A percentile compares a stretch with the other conserved stretches of the same genome.
Evolutionary conservation across 805 yeast genomes (phyloP).

Genomic region (Middelhovenomyces tepae): DNA sequence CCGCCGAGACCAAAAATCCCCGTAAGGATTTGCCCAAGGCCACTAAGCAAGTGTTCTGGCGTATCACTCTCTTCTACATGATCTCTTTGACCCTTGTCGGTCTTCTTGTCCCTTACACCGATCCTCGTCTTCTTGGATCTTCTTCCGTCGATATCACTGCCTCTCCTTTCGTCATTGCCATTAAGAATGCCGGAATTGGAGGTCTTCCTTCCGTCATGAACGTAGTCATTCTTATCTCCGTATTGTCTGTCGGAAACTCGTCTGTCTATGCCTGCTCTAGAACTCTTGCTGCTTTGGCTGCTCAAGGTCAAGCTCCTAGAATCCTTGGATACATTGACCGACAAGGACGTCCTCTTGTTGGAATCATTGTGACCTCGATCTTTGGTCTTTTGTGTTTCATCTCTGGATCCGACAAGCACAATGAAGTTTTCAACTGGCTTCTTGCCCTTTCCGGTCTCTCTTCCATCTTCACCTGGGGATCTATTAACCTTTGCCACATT

Average conservation of each 20-base stretch:
- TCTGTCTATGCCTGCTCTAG: conserved; percentile 64
- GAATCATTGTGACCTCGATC: conserved; percentile 37
- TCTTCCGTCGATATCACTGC: conserved; percentile 51
- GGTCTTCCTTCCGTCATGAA: conserved; percentile 66
- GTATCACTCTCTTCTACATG: conserved; percentile 65
- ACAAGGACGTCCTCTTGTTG: conserved; percentile 69
- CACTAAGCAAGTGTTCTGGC: conserved; percentile 76
- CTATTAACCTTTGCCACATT: conserved; percentile 56
- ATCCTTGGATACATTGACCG: conserved; percentile 62
- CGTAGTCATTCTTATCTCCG: conserved; percentile 59
- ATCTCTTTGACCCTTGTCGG: conserved; percentile 48
- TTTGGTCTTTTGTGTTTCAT: conserved; percentile 55
- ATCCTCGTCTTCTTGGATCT: conserved; percentile 40
- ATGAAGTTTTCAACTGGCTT: conserved; percentile 54
- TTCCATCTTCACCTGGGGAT: conserved; percentile 66
- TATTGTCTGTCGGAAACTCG: conserved; percentile 65
- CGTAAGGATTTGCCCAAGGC: conserved; percentile 60
- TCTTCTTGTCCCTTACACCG: conserved; percentile 62
- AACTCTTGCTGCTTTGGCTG: conserved; percentile 58
- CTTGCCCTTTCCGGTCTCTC: conserved; percentile 64
- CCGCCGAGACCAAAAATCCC: conserved; percentile 70
- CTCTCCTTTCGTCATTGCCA: conserved; percentile 70
- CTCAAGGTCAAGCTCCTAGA: conserved; percentile 55
- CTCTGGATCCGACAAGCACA: conserved; percentile 45
- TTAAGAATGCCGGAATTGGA: conserved; percentile 52